These are phyloP conservation scores for Rhizopogon hawkerae DNA, from an alignment of 1,284 basidiomycete species.

Conservation along the genomic window DNA sequence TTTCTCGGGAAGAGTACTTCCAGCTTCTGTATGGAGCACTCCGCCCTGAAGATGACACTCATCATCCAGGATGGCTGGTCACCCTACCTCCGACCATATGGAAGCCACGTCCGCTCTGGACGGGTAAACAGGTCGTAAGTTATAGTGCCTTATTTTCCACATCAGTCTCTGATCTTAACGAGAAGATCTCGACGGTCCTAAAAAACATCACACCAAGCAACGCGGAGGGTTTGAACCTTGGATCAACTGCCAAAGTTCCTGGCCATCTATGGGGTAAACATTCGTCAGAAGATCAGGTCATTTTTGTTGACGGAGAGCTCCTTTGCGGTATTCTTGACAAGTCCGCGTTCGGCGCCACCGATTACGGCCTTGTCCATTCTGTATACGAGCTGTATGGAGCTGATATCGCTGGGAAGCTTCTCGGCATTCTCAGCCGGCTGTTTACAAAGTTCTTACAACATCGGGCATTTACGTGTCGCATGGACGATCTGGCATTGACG, in stretches of 20 bases:
- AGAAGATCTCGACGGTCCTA: slow-evolving; percentile 87
- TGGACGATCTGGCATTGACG: slow-evolving; percentile 95
- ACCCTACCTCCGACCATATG: slow-evolving; percentile 90
- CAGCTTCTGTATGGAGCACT: slow-evolving; percentile 95
- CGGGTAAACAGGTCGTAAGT: slow-evolving; percentile 93
- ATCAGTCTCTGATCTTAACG: slow-evolving; percentile 3
- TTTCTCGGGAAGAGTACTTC: slow-evolving; percentile 93
- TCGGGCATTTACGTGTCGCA: slow-evolving; percentile 96
- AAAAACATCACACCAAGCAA: slow-evolving; percentile 84
- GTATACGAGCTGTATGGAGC: slow-evolving; percentile 98
- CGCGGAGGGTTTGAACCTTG: slow-evolving; percentile 79
- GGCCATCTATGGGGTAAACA: slow-evolving; percentile 77
- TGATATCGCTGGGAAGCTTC: slow-evolving; percentile 80
- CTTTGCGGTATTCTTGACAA: slow-evolving; percentile 94
- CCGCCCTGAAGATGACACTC: slow-evolving; percentile 77
- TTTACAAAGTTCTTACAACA: slow-evolving; percentile 98
- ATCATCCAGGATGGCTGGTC: slow-evolving; percentile 59
- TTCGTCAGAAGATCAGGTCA: slow-evolving; percentile 78
- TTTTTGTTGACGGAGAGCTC: slow-evolving; percentile 91
- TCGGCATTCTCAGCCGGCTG: slow-evolving; percentile 88
- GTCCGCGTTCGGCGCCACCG: slow-evolving; percentile 92
- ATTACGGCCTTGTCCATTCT: slow-evolving; percentile 95
- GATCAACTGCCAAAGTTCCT: slow-evolving; percentile 81
- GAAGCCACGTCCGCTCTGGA: slow-evolving; percentile 90
- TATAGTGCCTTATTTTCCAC: slow-evolving; percentile 2